Percentiles rank a stretch among this genome's conserved stretches.
Conservation (phyloP, 495 filamentous ascomycete species). For the Thermochaetoides thermophila region DNA sequence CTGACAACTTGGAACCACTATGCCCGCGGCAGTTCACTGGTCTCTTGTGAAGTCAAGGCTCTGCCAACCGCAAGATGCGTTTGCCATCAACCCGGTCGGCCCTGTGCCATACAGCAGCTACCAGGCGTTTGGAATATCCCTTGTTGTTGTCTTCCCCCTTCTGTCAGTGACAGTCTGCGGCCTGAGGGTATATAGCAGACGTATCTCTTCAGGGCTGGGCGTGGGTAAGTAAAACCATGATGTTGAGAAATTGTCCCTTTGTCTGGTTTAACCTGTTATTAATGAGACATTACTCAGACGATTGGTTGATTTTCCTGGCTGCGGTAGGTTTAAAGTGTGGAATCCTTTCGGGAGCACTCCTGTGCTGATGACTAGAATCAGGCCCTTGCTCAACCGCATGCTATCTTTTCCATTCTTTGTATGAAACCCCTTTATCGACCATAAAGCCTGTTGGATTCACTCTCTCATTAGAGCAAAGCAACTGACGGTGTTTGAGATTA, state of each 20-base stretch:
- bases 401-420: conserved; percentile 22
- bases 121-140: conserved; percentile 26
- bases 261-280: no score
- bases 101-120: conserved; percentile 10
- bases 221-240: conserved; percentile 12
- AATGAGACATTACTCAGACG: conserved; percentile 17
- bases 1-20: no score
- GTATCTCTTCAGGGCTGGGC: conserved; percentile 16
- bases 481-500: not conserved
- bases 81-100: conserved; percentile 4
- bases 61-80: conserved; percentile 2
- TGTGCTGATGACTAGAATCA: conserved; percentile 1
- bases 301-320: conserved; percentile 24
- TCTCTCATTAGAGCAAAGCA: not conserved
- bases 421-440: conserved; percentile 3
- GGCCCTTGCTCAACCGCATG: conserved; percentile 20
- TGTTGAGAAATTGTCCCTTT: not conserved
- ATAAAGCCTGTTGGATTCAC: no score
- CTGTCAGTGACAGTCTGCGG: conserved; percentile 23
- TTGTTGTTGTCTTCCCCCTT: conserved; percentile 25
- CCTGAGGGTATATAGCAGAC: conserved; percentile 26
- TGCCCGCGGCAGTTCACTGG: no score
- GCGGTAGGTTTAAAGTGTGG: conserved; percentile 20
- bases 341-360: no score
- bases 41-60: not conserved